Evolutionary conservation across 495 filamentous ascomycete species (phyloP), one percentile per base, ranked within the genome.

Genomic region (Penicilliopsis zonata): DNA sequence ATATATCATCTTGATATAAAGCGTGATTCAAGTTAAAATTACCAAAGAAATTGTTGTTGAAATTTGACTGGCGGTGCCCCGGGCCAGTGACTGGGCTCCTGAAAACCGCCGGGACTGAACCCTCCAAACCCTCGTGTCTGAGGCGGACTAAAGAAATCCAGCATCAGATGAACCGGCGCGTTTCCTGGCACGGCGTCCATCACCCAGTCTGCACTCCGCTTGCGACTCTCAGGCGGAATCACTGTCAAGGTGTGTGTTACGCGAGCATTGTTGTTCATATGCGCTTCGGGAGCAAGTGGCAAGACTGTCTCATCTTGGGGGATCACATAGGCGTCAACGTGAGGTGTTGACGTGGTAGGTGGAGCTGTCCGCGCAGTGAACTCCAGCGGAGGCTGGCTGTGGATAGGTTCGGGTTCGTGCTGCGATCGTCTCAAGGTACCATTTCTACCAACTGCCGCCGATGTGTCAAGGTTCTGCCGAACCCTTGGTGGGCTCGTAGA

Each of bases 41-140:
- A 63, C 56, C 59, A 63, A 9, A 59, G 43, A 41, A 61, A 63
- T 14, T 47, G 44, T 9, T 46, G 41, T 35, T 63, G 54, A 34
- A 63, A 63, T 13, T 46, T 47, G 14, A 44, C 37, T 1, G 54
- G 48, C 2, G 59, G 56, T 7, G 54, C 56, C 24, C 41, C 59
- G 24, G 46, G 43, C 58, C 56, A 60, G 4, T 35, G 31, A 31
- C 43, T 57, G 19, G 36, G 28, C 16, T 33, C 28, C 14, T 38
- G 44, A 8, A 33, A 35, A 3, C 8, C 24, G 21, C 18, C 30
- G 10, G 17, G 12, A 37, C 28, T 43, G 37, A 9, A 29, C 18
- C 8, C 27, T 7, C 19, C 19, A 21, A 9, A 26, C 20, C 15
- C 9, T 18, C 12, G 24, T 12, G 15, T 3, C 13, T 17, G 30